phyloP scores from a whole-genome alignment of 2,329 filamentous ascomycete species.

The Madurella fahalii region DNA sequence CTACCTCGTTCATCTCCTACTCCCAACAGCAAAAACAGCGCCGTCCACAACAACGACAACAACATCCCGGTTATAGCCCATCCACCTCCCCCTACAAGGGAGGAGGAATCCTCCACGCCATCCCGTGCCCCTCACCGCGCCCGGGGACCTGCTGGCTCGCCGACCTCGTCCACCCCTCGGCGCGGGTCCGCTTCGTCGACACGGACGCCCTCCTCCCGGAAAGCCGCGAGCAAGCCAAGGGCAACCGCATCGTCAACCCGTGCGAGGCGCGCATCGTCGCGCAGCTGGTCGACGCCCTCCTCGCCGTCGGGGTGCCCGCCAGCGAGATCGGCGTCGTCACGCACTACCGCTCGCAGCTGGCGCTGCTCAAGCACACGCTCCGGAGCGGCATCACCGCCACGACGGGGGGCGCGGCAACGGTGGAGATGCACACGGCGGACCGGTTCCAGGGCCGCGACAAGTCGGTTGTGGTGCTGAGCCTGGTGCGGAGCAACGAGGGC shows the following conservation, averaged over 20 bases:
- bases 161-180: constrained; percentile 63
- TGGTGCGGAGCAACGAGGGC: constrained; percentile 81
- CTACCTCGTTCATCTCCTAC: constrained; percentile 42
- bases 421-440: constrained; percentile 96
- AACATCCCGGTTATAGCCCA: not conserved
- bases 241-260: constrained; percentile 83
- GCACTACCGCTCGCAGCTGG: constrained; percentile 89
- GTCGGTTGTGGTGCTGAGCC: constrained; percentile 80
- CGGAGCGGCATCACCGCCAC: constrained; percentile 38
- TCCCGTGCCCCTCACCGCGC: constrained; percentile 52
- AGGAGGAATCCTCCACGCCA: constrained; percentile 36
- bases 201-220: constrained; percentile 71
- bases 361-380: constrained; percentile 71
- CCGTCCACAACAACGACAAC: too few species aligned
- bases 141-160: constrained; percentile 67
- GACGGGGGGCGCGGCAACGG: constrained; percentile 31
- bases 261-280: constrained; percentile 74
- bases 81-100: not conserved
- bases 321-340: constrained; percentile 90
- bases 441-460: constrained; percentile 97
- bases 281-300: constrained; percentile 75
- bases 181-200: constrained; percentile 82
- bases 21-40: constrained; percentile 23
- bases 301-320: constrained; percentile 69
- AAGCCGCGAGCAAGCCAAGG: constrained; percentile 68